A percentile compares a stretch with the other conserved stretches of the same genome.
phyloP scores from a whole-genome alignment of 2,329 filamentous ascomycete species.

The Cladosporium sp. region DNA sequence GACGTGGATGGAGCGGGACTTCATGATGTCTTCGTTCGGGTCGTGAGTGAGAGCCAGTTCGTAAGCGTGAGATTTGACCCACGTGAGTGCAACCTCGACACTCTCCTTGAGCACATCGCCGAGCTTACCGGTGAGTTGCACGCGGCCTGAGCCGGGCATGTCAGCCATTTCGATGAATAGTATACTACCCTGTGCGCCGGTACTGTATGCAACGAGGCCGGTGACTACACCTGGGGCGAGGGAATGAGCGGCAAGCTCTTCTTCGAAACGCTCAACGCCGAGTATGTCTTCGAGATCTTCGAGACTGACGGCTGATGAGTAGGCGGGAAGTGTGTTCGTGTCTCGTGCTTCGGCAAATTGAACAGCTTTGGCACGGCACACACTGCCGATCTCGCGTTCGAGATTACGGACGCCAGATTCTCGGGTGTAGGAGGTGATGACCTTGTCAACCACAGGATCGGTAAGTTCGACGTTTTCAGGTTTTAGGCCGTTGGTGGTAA shows the following conservation, averaged over 20 bases:
- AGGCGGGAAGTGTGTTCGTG: slow-evolving; percentile 57
- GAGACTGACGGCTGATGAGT: slow-evolving; percentile 68
- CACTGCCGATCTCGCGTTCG: slow-evolving; percentile 89
- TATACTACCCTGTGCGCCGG: slow-evolving; percentile 89
- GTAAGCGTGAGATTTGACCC: slow-evolving; percentile 95
- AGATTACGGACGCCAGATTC: slow-evolving; percentile 95
- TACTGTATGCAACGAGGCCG: slow-evolving; percentile 90
- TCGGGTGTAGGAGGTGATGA: slow-evolving; percentile 94
- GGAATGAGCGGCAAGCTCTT: slow-evolving; percentile 87
- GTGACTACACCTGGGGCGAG: slow-evolving; percentile 87
- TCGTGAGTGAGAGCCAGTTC: slow-evolving; percentile 80
- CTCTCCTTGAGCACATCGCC: slow-evolving; percentile 96
- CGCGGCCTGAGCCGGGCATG: slow-evolving; percentile 88
- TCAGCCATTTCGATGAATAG: slow-evolving; percentile 97
- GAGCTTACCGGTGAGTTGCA: slow-evolving; percentile 93
- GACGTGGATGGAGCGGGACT: slow-evolving; percentile 87
- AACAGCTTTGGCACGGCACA: slow-evolving; percentile 92
- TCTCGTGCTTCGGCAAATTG: slow-evolving; percentile 91
- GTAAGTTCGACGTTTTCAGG: slow-evolving; percentile 71
- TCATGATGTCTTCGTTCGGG: slow-evolving; percentile 89
- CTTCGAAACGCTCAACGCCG: slow-evolving; percentile 88
- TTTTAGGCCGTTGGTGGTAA: slow-evolving; percentile 80
- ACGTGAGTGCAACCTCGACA: slow-evolving; percentile 91
- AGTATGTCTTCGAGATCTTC: slow-evolving; percentile 86
- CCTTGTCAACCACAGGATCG: slow-evolving; percentile 84